Conservation (phyloP, 768 basidiomycete species). For the Tylopilus rubrobrunneus region DNA sequence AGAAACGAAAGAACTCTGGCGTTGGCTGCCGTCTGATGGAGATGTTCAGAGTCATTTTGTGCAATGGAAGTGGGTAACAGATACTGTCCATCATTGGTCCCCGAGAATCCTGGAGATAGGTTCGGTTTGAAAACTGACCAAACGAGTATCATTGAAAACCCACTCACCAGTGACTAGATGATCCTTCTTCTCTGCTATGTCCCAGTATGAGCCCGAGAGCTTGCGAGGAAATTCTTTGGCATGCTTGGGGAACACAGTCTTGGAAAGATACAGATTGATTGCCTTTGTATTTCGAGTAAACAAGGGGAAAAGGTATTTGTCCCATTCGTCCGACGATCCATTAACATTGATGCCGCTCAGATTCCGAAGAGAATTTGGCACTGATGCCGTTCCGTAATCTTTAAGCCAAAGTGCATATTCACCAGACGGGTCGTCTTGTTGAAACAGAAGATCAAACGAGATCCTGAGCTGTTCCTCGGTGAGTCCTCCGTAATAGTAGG, state of each 20-base stretch:
- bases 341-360: constrained; percentile 23
- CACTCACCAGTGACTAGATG: no score
- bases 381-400: neutral
- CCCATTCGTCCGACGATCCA: constrained; percentile 27
- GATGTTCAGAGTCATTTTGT: no score
- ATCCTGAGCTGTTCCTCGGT: constrained; percentile 23
- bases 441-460: constrained; percentile 27
- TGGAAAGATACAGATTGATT: constrained; percentile 34
- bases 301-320: no score
- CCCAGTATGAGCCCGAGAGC: constrained; percentile 35
- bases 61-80: no score
- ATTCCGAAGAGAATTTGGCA: constrained; percentile 19
- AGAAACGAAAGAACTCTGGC: no score
- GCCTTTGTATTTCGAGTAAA: no score
- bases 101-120: no score
- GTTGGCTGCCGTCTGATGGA: no score
- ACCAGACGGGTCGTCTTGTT: constrained; percentile 29
- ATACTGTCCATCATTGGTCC: no score
- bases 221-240: constrained; percentile 35
- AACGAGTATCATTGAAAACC: no score
- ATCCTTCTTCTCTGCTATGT: constrained; percentile 26
- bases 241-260: constrained; percentile 34
- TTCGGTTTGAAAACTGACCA: no score
- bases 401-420: constrained; percentile 33
- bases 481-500: constrained; percentile 1